Percentiles rank a stretch among this genome's conserved stretches.
Conservation (phyloP, 192 early-diverging fungal species). For the Coemansia javaensis region DNA sequence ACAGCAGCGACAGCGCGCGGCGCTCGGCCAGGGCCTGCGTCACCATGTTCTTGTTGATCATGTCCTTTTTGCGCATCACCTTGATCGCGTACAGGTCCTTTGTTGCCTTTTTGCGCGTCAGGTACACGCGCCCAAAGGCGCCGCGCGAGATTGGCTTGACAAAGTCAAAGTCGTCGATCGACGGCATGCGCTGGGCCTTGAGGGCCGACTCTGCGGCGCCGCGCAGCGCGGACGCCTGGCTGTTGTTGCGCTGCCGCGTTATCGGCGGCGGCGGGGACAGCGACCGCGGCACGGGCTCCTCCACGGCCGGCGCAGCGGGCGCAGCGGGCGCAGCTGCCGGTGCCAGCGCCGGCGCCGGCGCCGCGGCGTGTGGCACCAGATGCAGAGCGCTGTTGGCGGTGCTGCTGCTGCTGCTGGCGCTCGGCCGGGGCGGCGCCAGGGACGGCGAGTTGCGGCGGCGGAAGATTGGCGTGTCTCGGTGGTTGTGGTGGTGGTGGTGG, state of each 20-base stretch:
- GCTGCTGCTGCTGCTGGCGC: no score
- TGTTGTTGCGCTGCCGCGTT: slow-evolving; percentile 41
- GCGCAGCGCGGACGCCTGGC: slow-evolving; percentile 34
- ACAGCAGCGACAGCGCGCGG: slow-evolving; percentile 71
- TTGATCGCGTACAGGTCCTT: slow-evolving; percentile 90
- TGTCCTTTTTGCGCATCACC: slow-evolving; percentile 86
- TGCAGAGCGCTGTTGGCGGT: slow-evolving; percentile 26
- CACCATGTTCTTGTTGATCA: slow-evolving; percentile 97
- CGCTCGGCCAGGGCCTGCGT: slow-evolving; percentile 84
- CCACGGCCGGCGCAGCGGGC: slow-evolving; percentile 9
- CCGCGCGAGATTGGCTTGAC: slow-evolving; percentile 93
- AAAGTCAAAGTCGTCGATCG: slow-evolving; percentile 89
- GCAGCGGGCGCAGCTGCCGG: slow-evolving; percentile 2
- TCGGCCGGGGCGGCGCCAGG: slow-evolving; percentile 17
- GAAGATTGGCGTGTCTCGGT: slow-evolving; percentile 23
- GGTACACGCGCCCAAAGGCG: slow-evolving; percentile 87
- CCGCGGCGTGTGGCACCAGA: slow-evolving; percentile 14
- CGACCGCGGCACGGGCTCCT: slow-evolving; percentile 9
- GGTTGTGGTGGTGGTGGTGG: no score
- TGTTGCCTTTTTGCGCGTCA: slow-evolving; percentile 80
- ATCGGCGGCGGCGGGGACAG: slow-evolving; percentile 26
- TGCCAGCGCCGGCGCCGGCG: slow-evolving; percentile 4
- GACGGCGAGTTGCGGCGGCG: slow-evolving; percentile 36
- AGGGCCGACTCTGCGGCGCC: slow-evolving; percentile 22
- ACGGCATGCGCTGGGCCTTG: slow-evolving; percentile 63